Conservation (phyloP, 345 rosid species). For the Gossypioides kirkii region DNA sequence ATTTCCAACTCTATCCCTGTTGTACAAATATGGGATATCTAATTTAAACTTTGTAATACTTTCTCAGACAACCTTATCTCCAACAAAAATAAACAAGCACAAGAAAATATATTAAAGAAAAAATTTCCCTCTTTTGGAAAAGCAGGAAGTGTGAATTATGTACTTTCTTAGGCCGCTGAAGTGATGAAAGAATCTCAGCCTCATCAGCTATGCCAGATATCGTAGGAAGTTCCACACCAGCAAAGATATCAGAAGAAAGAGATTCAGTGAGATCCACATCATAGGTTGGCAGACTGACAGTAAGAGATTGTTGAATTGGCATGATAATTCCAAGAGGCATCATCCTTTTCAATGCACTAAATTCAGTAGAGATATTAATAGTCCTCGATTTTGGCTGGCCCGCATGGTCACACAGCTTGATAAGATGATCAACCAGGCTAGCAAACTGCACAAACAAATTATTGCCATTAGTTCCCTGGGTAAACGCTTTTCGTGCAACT, state of each 20-base stretch:
- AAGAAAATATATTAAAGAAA: neutral
- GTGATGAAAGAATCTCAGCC: conserved; percentile 97
- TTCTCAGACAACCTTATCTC: neutral
- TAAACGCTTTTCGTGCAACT: conserved; percentile 73
- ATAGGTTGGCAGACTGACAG: conserved; percentile 67
- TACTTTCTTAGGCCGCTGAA: conserved; percentile 92
- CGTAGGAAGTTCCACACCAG: conserved; percentile 75
- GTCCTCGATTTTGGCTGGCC: conserved; percentile 75
- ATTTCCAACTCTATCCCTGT: neutral
- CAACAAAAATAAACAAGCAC: neutral
- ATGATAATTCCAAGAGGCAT: conserved; percentile 87
- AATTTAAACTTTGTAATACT: neutral
- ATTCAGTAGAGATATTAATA: conserved; percentile 86
- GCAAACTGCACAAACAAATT: conserved; percentile 87
- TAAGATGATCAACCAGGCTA: conserved; percentile 78
- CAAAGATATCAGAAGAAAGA: conserved; percentile 60
- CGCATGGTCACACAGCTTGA: conserved; percentile 81
- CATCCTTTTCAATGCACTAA: conserved; percentile 96
- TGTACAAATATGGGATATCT: neutral
- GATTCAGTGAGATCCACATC: conserved; percentile 42
- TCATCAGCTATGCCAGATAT: conserved; percentile 87
- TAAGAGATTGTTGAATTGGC: conserved; percentile 94
- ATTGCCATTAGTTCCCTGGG: conserved; percentile 63
- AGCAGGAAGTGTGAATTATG: conserved; percentile 10
- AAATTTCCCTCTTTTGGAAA: neutral